Evolutionary conservation across 116 monocot genomes (phyloP), one percentile per base, ranked within the genome.

Genomic region (Papilionanthe hybrid): DNA sequence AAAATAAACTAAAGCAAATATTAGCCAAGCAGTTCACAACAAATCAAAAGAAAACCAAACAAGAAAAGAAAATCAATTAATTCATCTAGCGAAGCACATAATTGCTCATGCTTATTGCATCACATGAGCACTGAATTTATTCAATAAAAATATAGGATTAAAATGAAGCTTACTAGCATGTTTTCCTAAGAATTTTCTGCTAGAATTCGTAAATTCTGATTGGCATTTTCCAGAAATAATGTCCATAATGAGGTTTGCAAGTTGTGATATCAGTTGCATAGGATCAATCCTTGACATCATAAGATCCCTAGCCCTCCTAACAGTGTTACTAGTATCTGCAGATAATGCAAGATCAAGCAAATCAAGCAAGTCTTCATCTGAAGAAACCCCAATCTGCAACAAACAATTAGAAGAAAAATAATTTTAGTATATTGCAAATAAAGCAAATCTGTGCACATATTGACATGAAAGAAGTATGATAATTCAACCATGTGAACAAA

Each of bases 171-270:
- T 80, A 96, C 96, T 82, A 68, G 80, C 82, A 83, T 93, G 86
- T 78, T 86, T 82, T 78, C 78, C 84, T 10, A 91, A 78, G 78
- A 93, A 86, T 17, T 72, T 90, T 37, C 84, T 85, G 42, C 84
- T 84, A 69, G 78, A 75, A 79, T 93, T 84, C 50, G 90, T 87
- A 45, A 83, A 41, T 72, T 81, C 86, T 49, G 83, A 47, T 63
- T 89, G 88, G 55, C 81, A 83, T 81, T 91, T 81, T 49, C 94
- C 97, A 80, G 94, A 83, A 57, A 97, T 88, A 84, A 97, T 92
- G 81, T 97, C 97, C 97, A 97, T 94, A 72, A 97, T 94, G 79
- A 97, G 86, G 82, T 97, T 94, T 63, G 97, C 97, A 84, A 97
- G 89, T 79, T 94, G 97, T 80, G 94, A 94, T 50, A 90, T 81